phyloP scores from a whole-genome alignment of 305 asterid species.

The Fraxinus sp. region DNA sequence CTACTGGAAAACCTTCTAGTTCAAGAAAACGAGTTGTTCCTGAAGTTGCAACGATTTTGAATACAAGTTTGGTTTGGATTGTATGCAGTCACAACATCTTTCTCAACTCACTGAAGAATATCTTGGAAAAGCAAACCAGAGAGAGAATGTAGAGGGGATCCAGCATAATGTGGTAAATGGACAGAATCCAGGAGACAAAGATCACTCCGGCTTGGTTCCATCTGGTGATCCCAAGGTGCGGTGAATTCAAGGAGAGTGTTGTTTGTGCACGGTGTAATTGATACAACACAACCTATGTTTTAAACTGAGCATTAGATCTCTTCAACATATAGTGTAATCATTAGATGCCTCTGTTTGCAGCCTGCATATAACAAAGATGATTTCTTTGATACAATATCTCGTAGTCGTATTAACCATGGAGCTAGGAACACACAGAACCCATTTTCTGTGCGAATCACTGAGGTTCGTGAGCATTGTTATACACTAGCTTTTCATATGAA shows the following conservation, averaged over 20 bases:
- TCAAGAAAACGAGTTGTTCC: slow-evolving; percentile 84
- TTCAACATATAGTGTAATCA: background rate
- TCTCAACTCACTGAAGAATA: slow-evolving; percentile 54
- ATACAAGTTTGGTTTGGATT: slow-evolving; percentile 5
- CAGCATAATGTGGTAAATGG: slow-evolving; percentile 28
- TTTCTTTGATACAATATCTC: slow-evolving; percentile 73
- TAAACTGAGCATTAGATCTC: background rate
- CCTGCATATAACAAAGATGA: slow-evolving; percentile 81
- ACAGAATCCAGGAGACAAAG: slow-evolving; percentile 31
- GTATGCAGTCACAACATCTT: slow-evolving; percentile 38
- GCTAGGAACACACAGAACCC: slow-evolving; percentile 51
- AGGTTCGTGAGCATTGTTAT: slow-evolving; percentile 39
- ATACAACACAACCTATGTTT: background rate
- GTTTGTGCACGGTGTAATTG: background rate
- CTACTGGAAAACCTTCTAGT: slow-evolving; percentile 59
- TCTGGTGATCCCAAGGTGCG: slow-evolving; percentile 48
- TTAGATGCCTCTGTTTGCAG: slow-evolving; percentile 38
- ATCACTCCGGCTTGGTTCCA: slow-evolving; percentile 34
- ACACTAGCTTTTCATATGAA: background rate
- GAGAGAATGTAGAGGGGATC: slow-evolving; percentile 32
- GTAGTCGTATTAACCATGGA: slow-evolving; percentile 53
- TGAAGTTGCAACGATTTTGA: slow-evolving; percentile 67
- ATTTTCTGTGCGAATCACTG: slow-evolving; percentile 44
- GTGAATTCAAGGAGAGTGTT: background rate
- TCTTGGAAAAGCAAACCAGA: slow-evolving; percentile 63